Evolutionary conservation across 2,329 filamentous ascomycete genomes (phyloP).

Genomic region (Penicillium sp.): DNA sequence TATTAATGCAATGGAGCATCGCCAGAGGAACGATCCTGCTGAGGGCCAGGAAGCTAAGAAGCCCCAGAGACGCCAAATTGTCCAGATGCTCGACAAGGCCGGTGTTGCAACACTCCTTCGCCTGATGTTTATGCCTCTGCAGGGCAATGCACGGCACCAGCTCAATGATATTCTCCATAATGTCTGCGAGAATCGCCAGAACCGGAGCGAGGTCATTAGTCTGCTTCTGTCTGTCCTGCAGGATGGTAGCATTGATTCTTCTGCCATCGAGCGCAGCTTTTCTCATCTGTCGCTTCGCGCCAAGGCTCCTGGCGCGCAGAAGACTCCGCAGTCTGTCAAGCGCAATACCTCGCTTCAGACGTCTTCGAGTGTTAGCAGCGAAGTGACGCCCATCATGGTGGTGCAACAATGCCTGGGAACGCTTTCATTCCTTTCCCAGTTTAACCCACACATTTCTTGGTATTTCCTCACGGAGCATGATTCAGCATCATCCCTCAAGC

Average conservation of each 20-base stretch:
- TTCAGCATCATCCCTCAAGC: conserved; percentile 69
- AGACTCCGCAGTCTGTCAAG: conserved; percentile 77
- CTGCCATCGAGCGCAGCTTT: conserved; percentile 92
- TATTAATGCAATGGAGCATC: conserved; percentile 37
- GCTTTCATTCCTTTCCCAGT: conserved; percentile 74
- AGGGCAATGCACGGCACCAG: conserved; percentile 76
- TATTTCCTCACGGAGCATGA: conserved; percentile 97
- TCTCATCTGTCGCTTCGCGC: conserved; percentile 86
- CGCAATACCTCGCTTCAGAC: conserved; percentile 63
- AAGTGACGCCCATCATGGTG: conserved; percentile 89
- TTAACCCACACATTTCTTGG: conserved; percentile 79
- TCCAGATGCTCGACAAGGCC: conserved; percentile 95
- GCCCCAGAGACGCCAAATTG: conserved; percentile 70
- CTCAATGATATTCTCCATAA: conserved; percentile 85
- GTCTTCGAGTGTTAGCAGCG: conserved; percentile 60
- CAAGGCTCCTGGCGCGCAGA: conserved; percentile 70
- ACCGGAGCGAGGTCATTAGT: conserved; percentile 87
- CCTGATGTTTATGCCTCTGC: conserved; percentile 96
- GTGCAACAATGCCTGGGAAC: conserved; percentile 91
- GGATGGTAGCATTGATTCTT: conserved; percentile 88
- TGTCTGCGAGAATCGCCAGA: conserved; percentile 94
- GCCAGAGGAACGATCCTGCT: conserved; percentile 32
- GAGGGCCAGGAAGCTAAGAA: conserved; percentile 55
- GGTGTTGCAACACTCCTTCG: conserved; percentile 93
- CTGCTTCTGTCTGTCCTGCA: conserved; percentile 89